phyloP scores from a whole-genome alignment of 805 yeast species.

The Yamadazyma laniorum region DNA sequence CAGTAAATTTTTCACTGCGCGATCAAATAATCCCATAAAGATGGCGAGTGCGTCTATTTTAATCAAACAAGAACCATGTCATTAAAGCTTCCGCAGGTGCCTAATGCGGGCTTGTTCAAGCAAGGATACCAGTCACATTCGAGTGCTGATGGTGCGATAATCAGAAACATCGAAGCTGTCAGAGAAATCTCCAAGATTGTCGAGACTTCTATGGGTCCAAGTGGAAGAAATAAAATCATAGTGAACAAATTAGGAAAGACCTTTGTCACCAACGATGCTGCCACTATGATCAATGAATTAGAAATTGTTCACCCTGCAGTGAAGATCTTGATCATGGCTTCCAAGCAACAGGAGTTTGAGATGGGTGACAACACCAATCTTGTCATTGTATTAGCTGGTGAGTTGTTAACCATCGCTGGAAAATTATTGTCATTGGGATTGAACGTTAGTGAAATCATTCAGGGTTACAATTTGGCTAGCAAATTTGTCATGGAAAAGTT shows the following conservation, averaged over 20 bases:
- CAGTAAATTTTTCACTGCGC: slow-evolving; percentile 2
- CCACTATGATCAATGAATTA: slow-evolving; percentile 89
- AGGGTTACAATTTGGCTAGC: slow-evolving; percentile 88
- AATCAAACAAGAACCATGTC: slow-evolving; percentile 71
- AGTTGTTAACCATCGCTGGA: slow-evolving; percentile 81
- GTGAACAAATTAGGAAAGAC: slow-evolving; percentile 85
- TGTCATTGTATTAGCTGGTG: slow-evolving; percentile 91
- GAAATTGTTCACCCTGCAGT: slow-evolving; percentile 98
- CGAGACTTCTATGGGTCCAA: slow-evolving; percentile 93
- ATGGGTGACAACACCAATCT: slow-evolving; percentile 96
- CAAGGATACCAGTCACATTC: slow-evolving; percentile 89
- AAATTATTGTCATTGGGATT: slow-evolving; percentile 81
- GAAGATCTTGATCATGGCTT: slow-evolving; percentile 91
- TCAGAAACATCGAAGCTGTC: slow-evolving; percentile 89
- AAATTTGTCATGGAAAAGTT: slow-evolving; percentile 68
- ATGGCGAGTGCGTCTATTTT: background rate
- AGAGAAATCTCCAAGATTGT: slow-evolving; percentile 91
- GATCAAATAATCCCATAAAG: too few species aligned
- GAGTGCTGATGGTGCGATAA: slow-evolving; percentile 91
- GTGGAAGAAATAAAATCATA: slow-evolving; percentile 94
- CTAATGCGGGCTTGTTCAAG: slow-evolving; percentile 90
- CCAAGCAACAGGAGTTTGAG: slow-evolving; percentile 94
- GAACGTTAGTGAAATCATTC: slow-evolving; percentile 87
- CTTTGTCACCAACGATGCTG: slow-evolving; percentile 95
- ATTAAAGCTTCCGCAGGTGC: slow-evolving; percentile 85